Conservation (phyloP, 306 rosid genomes). For the Geum urbanum region DNA sequence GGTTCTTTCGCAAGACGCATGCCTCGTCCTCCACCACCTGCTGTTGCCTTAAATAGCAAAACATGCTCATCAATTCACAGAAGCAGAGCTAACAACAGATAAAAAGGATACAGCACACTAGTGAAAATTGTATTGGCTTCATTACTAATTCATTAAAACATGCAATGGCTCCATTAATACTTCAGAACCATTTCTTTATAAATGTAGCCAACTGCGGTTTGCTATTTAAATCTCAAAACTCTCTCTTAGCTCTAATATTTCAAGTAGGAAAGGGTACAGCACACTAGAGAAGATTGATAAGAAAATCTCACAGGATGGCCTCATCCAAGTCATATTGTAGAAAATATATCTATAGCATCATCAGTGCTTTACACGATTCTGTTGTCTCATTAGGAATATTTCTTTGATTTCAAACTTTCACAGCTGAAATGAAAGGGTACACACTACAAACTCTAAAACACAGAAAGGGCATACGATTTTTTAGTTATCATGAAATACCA, state of each 20-base stretch:
- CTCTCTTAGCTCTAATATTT: background rate
- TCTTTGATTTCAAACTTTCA: background rate
- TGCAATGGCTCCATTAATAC: background rate
- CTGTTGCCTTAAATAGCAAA: conserved; percentile 73
- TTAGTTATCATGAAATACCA: conserved; percentile 5
- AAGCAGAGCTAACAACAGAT: conserved; percentile 2
- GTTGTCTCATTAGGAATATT: background rate
- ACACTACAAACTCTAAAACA: background rate
- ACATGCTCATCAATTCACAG: conserved; percentile 36
- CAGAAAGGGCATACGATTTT: background rate
- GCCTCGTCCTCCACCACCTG: conserved; percentile 99
- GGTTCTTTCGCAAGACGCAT: conserved; percentile 99
- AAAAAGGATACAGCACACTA: background rate
- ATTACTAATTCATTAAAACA: background rate
- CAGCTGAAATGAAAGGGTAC: background rate
- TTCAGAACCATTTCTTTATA: background rate
- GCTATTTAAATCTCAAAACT: background rate
- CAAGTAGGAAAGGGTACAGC: background rate
- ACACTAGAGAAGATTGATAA: background rate
- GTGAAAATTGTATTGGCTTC: background rate
- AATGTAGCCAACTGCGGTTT: too few species aligned
- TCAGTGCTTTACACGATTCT: background rate
- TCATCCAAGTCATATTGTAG: background rate
- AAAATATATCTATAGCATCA: background rate
- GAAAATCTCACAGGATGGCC: background rate